Conservation (phyloP, 257 asterid species). For the Solanum appendiculatum region DNA sequence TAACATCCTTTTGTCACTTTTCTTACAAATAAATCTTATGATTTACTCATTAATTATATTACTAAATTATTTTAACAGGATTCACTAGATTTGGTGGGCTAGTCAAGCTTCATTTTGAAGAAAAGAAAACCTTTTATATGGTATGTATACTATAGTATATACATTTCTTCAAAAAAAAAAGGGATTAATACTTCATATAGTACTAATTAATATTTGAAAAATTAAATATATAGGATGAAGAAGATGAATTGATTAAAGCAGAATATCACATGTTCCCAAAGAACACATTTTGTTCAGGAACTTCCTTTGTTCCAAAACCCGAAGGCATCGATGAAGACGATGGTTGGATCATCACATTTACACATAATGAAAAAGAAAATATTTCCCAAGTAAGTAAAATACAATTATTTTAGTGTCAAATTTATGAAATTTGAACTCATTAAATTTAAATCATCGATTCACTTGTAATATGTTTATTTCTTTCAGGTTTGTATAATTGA, state of each 20-base stretch:
- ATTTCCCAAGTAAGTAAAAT: conserved; percentile 6
- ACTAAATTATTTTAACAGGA: neutral
- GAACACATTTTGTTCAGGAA: conserved; percentile 14
- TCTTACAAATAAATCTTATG: neutral
- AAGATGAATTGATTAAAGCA: neutral
- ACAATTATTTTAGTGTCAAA: neutral
- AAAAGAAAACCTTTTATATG: neutral
- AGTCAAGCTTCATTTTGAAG: neutral
- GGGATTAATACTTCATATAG: neutral
- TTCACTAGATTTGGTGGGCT: neutral
- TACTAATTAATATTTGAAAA: neutral
- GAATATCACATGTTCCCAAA: conserved; percentile 14
- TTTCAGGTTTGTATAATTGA: conserved; percentile 23
- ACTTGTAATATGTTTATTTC: neutral
- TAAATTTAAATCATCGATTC: neutral
- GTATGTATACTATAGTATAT: neutral
- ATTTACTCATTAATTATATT: neutral
- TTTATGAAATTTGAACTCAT: neutral
- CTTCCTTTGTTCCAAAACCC: conserved; percentile 8
- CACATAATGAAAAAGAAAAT: conserved; percentile 12
- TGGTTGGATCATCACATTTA: conserved; percentile 23
- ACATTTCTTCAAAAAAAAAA: neutral
- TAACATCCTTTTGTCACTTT: neutral
- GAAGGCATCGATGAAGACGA: conserved; percentile 14
- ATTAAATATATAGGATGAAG: neutral